A percentile compares a stretch with the other conserved stretches of the same genome.
Conservation (phyloP, 345 rosid species). For the Zanthoxylum bungeanum region DNA sequence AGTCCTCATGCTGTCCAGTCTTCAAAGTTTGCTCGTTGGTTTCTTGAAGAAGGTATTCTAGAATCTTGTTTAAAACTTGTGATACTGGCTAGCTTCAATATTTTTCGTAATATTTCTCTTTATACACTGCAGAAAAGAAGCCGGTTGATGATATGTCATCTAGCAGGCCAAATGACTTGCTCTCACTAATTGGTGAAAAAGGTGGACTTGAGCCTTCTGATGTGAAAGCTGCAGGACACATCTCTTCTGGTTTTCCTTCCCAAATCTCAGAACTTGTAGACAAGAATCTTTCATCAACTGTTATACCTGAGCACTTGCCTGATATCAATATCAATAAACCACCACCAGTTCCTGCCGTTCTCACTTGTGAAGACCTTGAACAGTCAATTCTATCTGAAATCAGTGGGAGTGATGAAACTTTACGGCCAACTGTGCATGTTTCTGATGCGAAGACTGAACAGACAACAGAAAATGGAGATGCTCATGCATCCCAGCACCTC, state of each 20-base stretch:
- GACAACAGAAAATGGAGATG: constrained; percentile 42
- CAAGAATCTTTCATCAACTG: constrained; percentile 23
- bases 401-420: constrained; percentile 37
- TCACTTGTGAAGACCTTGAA: constrained; percentile 99
- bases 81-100: neutral
- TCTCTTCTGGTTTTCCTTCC: constrained; percentile 29
- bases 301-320: constrained; percentile 22
- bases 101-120: constrained; percentile 12
- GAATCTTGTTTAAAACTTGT: neutral
- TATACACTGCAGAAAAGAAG: constrained; percentile 61
- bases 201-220: constrained; percentile 43
- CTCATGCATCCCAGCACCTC: constrained; percentile 80
- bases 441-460: constrained; percentile 36
- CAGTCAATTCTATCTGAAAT: constrained; percentile 81
- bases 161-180: constrained; percentile 52
- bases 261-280: constrained; percentile 35
- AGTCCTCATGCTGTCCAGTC: constrained; percentile 47
- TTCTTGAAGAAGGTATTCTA: constrained; percentile 77
- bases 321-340: constrained; percentile 24
- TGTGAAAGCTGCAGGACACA: constrained; percentile 27
- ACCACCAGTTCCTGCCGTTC: constrained; percentile 57
- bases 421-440: constrained; percentile 32
- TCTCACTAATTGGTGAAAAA: constrained; percentile 72
- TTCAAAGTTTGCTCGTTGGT: constrained; percentile 88
- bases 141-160: constrained; percentile 42